These are phyloP conservation scores for Apocynum venetum DNA, from an alignment of 257 asterid species.

Conservation along the genomic window DNA sequence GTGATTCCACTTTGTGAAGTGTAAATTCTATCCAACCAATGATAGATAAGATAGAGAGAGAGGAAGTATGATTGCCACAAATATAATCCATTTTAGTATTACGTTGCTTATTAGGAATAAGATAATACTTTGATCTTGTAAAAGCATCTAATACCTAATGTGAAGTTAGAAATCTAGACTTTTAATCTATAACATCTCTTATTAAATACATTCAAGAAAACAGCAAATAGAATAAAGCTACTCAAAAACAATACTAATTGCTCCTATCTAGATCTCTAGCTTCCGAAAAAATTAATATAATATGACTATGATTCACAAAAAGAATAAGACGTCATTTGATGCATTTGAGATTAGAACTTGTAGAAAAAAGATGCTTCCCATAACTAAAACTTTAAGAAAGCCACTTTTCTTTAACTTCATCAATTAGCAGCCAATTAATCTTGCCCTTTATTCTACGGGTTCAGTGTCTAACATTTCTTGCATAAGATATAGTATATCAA, in stretches of 20 bases:
- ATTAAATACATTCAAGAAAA: no score
- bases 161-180: no score
- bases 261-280: no score
- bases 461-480: no score
- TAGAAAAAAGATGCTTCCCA: background rate
- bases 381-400: background rate
- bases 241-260: no score
- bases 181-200: no score
- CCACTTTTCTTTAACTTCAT: background rate
- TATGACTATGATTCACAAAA: background rate
- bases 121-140: background rate
- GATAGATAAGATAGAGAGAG: background rate
- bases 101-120: background rate
- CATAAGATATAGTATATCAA: no score
- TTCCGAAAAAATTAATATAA: no score
- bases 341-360: background rate
- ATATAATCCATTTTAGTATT: background rate
- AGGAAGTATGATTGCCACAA: background rate
- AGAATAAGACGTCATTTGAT: no score
- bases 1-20: slow-evolving; percentile 3
- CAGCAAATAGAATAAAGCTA: no score
- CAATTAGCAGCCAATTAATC: background rate
- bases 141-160: no score
- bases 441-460: background rate
- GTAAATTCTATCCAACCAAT: background rate